Base-by-base conservation (phyloP, 164 flowering plant genomes). In the Chloranthus sessilifolius region DNA sequence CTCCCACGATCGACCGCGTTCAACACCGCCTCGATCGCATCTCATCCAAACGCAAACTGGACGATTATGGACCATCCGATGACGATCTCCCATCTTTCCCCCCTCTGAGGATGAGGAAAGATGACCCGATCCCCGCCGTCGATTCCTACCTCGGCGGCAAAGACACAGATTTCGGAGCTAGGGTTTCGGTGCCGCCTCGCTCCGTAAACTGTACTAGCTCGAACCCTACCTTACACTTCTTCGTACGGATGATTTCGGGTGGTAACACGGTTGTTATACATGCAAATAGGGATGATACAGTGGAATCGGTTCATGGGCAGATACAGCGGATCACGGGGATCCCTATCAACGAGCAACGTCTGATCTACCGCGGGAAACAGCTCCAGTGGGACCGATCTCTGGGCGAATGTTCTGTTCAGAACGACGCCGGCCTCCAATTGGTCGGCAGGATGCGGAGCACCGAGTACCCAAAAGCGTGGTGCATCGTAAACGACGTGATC, bases 371-470 rank as follows among this genome's bases (percentile, higher is more conserved):
- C 7, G 88, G 92, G 2, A 82, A 60, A 55, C 92, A 88, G 69
- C 71, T 84, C 0, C 76, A 77, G 56, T 68, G 67, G 68, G 82
- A 79, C 27, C 73, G 74, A n/a, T 47, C 79, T 0, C 67, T 88
- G 1, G 70, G 56, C 0, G 78, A 77, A 0, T 84, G 77, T 24
- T 19, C 43, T 4, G 61, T 88, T 3, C 56, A 78, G 49, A 80
- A 82, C 20, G 92, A 88, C 34, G 78, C 85, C 0, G 63, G 67
- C 0, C 71, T 88, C 16, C 81, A 84, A 4, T 50, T 84, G 56
- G 88, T 84, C 0, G 88, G 88, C 3, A 52, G 88, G n/a, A 74
- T 88, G 83, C 61, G 87, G 43, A 80, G 89, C 61, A 80, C 90
- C 0, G 73, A 55, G 25, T 70, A 72, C 60, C 90, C 92, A 0